Conservation (phyloP, 192 early-diverging fungal species). For the Pecoramyces ruminantium region DNA sequence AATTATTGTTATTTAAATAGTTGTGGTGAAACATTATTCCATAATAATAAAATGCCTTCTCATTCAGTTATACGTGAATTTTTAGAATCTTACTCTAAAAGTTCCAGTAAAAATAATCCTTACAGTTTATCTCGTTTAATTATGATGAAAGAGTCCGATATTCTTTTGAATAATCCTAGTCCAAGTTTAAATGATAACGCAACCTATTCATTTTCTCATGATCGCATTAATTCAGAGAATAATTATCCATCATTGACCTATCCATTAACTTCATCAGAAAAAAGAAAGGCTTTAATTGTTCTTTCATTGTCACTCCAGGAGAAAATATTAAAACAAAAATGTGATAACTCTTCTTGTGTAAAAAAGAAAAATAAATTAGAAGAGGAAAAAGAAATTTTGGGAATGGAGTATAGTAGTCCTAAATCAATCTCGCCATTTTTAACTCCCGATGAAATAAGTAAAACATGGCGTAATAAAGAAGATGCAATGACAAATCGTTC, state of each 20-base stretch:
- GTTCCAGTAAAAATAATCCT: not conserved
- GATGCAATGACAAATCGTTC: not conserved
- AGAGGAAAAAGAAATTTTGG: not conserved
- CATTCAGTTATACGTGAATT: not conserved
- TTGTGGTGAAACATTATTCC: too few species aligned
- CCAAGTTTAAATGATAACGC: not conserved
- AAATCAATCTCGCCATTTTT: not conserved
- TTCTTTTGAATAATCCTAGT: not conserved
- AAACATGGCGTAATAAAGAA: not conserved
- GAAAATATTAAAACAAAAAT: not conserved
- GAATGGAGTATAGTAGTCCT: not conserved
- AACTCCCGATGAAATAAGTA: not conserved
- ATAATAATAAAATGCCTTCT: not conserved
- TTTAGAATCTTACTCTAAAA: not conserved
- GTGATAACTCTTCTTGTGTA: too few species aligned
- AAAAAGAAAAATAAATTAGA: not conserved
- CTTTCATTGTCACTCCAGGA: not conserved
- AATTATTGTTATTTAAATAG: too few species aligned
- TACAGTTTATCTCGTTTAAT: not conserved
- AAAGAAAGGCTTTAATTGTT: not conserved
- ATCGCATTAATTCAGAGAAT: not conserved
- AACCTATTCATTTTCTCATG: not conserved
- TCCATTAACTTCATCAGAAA: not conserved
- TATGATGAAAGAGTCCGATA: not conserved
- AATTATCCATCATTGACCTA: not conserved